These are phyloP conservation scores for Fagus crenata DNA, from an alignment of 306 rosid genomes.

Conservation along the genomic window DNA sequence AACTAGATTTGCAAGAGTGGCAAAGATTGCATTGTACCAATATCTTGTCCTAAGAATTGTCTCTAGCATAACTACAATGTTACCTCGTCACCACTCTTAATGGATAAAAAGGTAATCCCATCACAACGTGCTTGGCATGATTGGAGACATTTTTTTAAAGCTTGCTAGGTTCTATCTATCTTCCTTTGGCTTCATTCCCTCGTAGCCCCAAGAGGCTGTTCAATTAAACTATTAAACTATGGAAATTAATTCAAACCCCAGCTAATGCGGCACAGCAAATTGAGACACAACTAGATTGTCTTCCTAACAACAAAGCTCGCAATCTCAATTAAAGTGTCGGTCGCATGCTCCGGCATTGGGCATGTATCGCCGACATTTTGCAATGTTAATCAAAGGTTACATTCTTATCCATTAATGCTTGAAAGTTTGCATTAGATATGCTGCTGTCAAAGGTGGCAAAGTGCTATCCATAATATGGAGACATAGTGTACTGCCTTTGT, in stretches of 20 bases:
- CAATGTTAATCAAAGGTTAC: slow-evolving; percentile 3
- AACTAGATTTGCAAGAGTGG: background rate
- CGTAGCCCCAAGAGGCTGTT: background rate
- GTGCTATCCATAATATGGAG: background rate
- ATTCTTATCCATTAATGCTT: slow-evolving; percentile 23
- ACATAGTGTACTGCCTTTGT: background rate
- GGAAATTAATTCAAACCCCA: background rate
- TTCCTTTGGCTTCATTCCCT: background rate
- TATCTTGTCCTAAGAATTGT: background rate
- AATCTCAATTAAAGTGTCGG: slow-evolving; percentile 28
- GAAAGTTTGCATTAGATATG: slow-evolving; percentile 18
- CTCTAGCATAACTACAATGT: background rate
- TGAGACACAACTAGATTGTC: slow-evolving; percentile 23
- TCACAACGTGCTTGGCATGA: slow-evolving; percentile 39
- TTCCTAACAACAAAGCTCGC: slow-evolving; percentile 10
- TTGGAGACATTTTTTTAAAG: background rate
- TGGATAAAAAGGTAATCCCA: background rate
- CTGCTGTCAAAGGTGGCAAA: slow-evolving; percentile 26
- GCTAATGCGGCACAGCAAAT: slow-evolving; percentile 4
- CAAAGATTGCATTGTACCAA: background rate
- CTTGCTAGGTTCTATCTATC: background rate
- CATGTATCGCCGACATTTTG: slow-evolving; percentile 24
- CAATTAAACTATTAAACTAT: background rate
- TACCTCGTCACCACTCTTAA: background rate
- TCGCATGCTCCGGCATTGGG: slow-evolving; percentile 29